These are phyloP conservation scores for Amanita exitialis DNA, from an alignment of 768 basidiomycete species.

Conservation along the genomic window DNA sequence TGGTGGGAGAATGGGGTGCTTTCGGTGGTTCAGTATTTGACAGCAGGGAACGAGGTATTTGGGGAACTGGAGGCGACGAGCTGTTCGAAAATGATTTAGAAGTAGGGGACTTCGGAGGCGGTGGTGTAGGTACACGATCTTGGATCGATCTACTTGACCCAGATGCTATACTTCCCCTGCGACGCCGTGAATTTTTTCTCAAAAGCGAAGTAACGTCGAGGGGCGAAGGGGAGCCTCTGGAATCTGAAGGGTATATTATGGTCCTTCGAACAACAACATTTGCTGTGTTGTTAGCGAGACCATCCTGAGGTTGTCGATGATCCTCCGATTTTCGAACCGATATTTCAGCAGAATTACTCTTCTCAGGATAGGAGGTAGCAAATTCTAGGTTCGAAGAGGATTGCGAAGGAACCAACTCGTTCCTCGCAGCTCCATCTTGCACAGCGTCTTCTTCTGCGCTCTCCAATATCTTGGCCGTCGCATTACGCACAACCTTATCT, in stretches of 20 bases:
- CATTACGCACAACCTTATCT: not conserved
- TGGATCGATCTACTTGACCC: conserved; percentile 66
- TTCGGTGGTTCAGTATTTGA: not conserved
- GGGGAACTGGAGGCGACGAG: conserved; percentile 60
- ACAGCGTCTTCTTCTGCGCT: not conserved
- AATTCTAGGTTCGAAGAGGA: conserved; percentile 17
- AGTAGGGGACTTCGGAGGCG: conserved; percentile 52
- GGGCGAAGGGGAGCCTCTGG: conserved; percentile 33
- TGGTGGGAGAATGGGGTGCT: conserved; percentile 8
- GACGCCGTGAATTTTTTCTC: conserved; percentile 50
- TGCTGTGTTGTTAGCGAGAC: conserved; percentile 20
- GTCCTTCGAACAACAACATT: conserved; percentile 66
- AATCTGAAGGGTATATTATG: conserved; percentile 68
- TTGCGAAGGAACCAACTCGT: not conserved
- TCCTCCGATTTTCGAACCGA: conserved; percentile 26
- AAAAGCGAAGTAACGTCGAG: conserved; percentile 44
- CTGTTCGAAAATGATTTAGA: conserved; percentile 57
- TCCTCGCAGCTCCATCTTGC: conserved; percentile 7
- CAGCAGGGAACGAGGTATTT: conserved; percentile 40
- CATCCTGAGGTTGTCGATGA: conserved; percentile 30
- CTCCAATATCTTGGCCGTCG: not conserved
- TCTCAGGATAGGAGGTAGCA: conserved; percentile 16
- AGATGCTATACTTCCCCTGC: conserved; percentile 49
- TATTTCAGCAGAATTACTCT: conserved; percentile 20
- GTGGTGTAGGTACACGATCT: conserved; percentile 80